Percentiles rank a stretch among this genome's conserved stretches.
These are phyloP conservation scores for Neoboletus brunneissimus DNA, from an alignment of 768 basidiomycete species.

Conservation along the genomic window DNA sequence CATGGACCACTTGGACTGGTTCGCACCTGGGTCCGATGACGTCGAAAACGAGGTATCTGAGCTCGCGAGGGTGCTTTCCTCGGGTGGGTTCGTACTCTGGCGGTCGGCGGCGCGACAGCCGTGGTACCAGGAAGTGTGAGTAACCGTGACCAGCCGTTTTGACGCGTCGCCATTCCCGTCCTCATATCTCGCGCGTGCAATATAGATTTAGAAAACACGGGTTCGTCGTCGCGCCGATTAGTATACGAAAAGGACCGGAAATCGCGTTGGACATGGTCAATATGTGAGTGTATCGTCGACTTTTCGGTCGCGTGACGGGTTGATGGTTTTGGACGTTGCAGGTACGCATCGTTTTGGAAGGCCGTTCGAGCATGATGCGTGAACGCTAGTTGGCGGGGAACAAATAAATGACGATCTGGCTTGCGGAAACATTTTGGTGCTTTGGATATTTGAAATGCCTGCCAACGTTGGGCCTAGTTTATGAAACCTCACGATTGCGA, in stretches of 20 bases:
- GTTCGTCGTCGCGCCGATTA: slow-evolving; percentile 51
- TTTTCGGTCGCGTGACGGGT: not conserved
- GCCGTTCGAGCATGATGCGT: slow-evolving; percentile 22
- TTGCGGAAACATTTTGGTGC: not conserved
- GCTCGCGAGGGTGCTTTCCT: slow-evolving; percentile 52
- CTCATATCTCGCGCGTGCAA: not conserved
- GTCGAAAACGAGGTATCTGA: slow-evolving; percentile 53
- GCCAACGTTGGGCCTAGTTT: not conserved
- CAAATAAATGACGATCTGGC: not conserved
- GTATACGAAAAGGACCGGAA: slow-evolving; percentile 47
- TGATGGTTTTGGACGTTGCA: not conserved
- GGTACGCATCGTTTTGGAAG: slow-evolving; percentile 35
- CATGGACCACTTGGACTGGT: slow-evolving; percentile 72
- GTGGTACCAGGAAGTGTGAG: slow-evolving; percentile 58
- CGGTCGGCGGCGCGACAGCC: slow-evolving; percentile 60
- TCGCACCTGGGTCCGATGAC: slow-evolving; percentile 45
- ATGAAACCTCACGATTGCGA: not conserved
- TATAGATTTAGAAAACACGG: slow-evolving; percentile 49
- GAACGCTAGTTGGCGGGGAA: not conserved
- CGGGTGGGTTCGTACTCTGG: slow-evolving; percentile 64
- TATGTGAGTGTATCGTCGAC: slow-evolving; percentile 44
- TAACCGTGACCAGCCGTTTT: not conserved
- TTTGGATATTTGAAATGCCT: not conserved
- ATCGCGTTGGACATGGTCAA: slow-evolving; percentile 65
- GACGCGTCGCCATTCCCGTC: not conserved